Evolutionary conservation across 495 filamentous ascomycete genomes (phyloP), one percentile per base, ranked within the genome.

Genomic region (Bathelium albidoporum): DNA sequence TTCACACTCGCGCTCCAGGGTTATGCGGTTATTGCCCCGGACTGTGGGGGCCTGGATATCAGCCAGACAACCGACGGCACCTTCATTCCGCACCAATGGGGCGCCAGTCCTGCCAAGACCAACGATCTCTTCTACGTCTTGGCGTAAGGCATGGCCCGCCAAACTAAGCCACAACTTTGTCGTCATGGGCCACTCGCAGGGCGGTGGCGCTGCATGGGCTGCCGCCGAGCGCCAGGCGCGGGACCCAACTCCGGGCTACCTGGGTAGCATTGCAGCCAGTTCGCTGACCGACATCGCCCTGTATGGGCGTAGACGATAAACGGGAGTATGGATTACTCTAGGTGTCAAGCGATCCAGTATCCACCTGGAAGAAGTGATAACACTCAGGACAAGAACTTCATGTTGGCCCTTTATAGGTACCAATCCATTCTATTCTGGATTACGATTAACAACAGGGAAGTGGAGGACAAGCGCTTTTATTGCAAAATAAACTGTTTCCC

Each of bases 41-140:
- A 85, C 66, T 84, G 81, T 66, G 80, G 78, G 3, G 82, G 82
- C 1, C 75, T 83, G 0, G 82, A 82, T 32, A 73, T 83, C 29
- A 65, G 63, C 31, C 67, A 71, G 5, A 14, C 5, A 5, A 14
- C 34, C 14, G 5, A 14, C 5, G 34, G 34, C 5, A 39, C 5
- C 14, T 14, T 14, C 60, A 69, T 74, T 52, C 76, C 74, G 14
- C 71, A 70, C 36, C 49, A 64, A 5, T 32, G 59, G 9, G 79
- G 83, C 68, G 71, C 77, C 58, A 81, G 75, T 41, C 65, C 70
- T 1, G 70, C 74, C n/a, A 62, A 69, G 20, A 79, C 79, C 1
- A 74, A 78, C 59, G 80, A 83, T 59, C 34, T 78, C 1, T 66
- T 76, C 22, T 79, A 79, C 65, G 70, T 73, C 18, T 62, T 83